Evolutionary conservation across 2,329 filamentous ascomycete species (phyloP), one percentile per base, ranked within the genome.

Genomic region (Hypoxylon sp.): DNA sequence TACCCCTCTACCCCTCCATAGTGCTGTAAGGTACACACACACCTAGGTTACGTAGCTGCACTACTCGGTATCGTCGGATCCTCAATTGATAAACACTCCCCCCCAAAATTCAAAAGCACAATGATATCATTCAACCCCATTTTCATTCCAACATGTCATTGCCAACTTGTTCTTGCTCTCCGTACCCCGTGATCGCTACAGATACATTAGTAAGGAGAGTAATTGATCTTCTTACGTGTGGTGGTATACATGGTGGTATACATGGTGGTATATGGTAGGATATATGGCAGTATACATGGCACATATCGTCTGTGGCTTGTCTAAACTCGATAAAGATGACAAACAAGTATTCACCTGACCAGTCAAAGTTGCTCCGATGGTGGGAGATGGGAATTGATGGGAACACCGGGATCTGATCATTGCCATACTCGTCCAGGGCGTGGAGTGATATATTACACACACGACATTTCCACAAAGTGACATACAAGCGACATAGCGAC

Each of bases 361-460:
- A n/a, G 44, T 20, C 37, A 17, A 46, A 30, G 34, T 30, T 51
- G 50, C 55, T 55, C 50, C 52, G 37, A 34, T 61, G 32, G 13
- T 51, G 34, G 43, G 34, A 43, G 32, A 19, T 51, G 34, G 43
- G 34, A 43, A 30, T 22, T 52, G 32, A 39, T 63, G 52, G 61
- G 64, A 51, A 61, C 60, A 62, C 64, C 44, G 51, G 46, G 28
- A 37, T 64, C 64, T 48, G 64, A 67, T 67, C 64, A 67, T 67
- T 67, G 49, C 64, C 61, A 20, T 22, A 53, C 48, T 11, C 10
- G 58, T 64, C 19, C 52, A 56, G 44, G 47, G 41, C 52, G 55
- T 67, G 61, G 64, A 64, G 43, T 55, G 57, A 64, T 67, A 62
- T 56, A 51, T 43, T 55, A 59, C 48, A 67, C 57, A 64, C 57